Conservation (phyloP, 2,329 filamentous ascomycete genomes). For the Pyrenochaeta sp. region DNA sequence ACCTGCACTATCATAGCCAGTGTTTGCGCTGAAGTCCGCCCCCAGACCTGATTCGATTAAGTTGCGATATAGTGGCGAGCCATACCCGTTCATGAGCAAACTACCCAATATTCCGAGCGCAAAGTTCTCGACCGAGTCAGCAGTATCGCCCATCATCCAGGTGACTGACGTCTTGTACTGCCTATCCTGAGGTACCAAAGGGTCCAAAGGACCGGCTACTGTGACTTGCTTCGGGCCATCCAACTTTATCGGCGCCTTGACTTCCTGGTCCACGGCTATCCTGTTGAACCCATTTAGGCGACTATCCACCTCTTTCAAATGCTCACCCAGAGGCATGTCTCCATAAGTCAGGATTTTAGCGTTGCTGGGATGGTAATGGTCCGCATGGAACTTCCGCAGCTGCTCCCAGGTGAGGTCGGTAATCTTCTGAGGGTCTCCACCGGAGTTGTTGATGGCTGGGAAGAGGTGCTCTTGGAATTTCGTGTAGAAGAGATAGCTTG, state of each 20-base stretch:
- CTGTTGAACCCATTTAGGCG: conserved; percentile 77
- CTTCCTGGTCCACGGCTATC: conserved; percentile 73
- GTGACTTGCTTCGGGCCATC: conserved; percentile 73
- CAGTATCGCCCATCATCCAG: conserved; percentile 87
- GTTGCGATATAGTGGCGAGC: conserved; percentile 88
- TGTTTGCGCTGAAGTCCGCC: conserved; percentile 93
- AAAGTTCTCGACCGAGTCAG: conserved; percentile 87
- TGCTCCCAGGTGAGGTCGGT: conserved; percentile 94
- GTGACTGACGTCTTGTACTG: conserved; percentile 95
- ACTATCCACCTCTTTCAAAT: conserved; percentile 79
- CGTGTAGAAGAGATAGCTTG: conserved; percentile 95
- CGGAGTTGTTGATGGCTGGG: conserved; percentile 94
- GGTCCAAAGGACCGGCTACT: conserved; percentile 83
- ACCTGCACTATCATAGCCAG: conserved; percentile 84
- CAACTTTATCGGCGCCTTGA: conserved; percentile 80
- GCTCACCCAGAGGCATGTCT: conserved; percentile 84
- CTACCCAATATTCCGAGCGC: conserved; percentile 83
- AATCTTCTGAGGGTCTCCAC: conserved; percentile 94
- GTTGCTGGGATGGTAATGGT: conserved; percentile 98
- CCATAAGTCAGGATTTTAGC: conserved; percentile 96
- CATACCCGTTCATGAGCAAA: conserved; percentile 90
- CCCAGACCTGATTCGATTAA: conserved; percentile 90
- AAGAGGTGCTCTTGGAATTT: conserved; percentile 94
- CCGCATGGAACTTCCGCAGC: conserved; percentile 84
- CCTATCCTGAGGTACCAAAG: conserved; percentile 82